Base-by-base conservation (phyloP, 1,139 yeast genomes). In the Candida sp. region DNA sequence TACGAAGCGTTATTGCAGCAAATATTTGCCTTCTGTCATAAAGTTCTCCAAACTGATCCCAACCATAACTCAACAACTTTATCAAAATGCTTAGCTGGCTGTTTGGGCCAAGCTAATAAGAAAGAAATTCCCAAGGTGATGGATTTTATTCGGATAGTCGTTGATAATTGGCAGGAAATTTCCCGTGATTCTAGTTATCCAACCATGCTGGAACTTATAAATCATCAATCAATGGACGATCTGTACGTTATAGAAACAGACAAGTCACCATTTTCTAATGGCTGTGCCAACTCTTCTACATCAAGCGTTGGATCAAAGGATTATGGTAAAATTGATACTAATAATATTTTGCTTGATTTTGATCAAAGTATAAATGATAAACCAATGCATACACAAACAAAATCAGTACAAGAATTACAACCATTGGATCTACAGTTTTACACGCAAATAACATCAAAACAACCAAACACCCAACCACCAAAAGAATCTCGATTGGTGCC, bases 81-180 rank as follows among this genome's bases (percentile, higher is more conserved):
- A 33, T 64, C 83, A 33, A 79, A 73, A 54, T 63, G 79, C 25
- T 56, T 81, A 36, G 64, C 79, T 6, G 75, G 79, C 40, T 71
- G 82, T 25, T 51, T 82, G 33, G 76, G 82, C 45, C 81, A 79
- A 46, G 57, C 77, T 27, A 63, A 70, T 47, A 71, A 72, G 38
- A 77, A 75, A 46, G 64, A 69, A 44, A 55, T 79, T 19, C 64
- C 73, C n/a, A 67, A 80, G 19, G 76, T 81, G 1, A 71, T 70
- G 38, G 62, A 83, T 42, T 79, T 73, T 46, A 61, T 81, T 36
- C 75, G 69, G 46, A 79, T 79, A 49, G 50, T 79, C 4, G 51
- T 81, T 35, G 75, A 69, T 33, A 60, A 71, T 48, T 81, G 84
- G 80, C 45, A 43, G 3, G 35, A 46, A 3, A 47, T 67, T 8